Base-by-base conservation (phyloP, 345 rosid species). In the Eucalyptus marginata region DNA sequence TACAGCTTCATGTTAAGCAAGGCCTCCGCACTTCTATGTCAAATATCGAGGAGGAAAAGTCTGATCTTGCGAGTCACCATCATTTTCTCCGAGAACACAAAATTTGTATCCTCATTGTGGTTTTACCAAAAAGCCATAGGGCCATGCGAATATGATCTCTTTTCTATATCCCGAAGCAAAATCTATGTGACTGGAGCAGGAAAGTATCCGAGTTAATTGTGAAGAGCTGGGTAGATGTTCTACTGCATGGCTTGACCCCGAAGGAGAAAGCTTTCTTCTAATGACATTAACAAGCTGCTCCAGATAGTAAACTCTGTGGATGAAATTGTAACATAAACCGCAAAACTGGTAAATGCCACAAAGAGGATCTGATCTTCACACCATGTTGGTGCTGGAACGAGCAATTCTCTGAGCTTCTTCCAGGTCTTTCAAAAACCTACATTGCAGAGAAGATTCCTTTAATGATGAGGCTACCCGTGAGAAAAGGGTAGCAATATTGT, bases 331-430 rank as follows among this genome's bases (percentile, higher is more conserved):
- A 71, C 47, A 71, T 20, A 71, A 71, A 71, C 83, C 18, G 47
- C 83, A 71, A 18, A 71, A 71, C 43, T 71, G 83, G 83, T 40
- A 71, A 71, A 10, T 36, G 46, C 46, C 5, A 3, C 43, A 13
- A 18, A 20, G 46, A 71, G 15, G 83, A 71, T 71, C 83, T 3
- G 83, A 36, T 71, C 83, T 71, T 71, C 83, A 71, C 83, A 71
- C 46, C 83, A 71, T 71, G 83, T 40, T 94, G 90, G 92, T 87
- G 92, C 95, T 96, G 90, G 94, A 92, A 87, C 94, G 95, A 88
- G 97, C 91, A 88, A 94, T 91, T 91, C 96, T 94, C 89, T 97
- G 98, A 56, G 98, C 99, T 91, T 95, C 99, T 92, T 95, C 99
- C 51, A 96, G 94, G 92, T 98, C 97, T 93, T 93, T 98, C 86